Conservation (phyloP, 805 yeast genomes). For the Suhomyces sp. region DNA sequence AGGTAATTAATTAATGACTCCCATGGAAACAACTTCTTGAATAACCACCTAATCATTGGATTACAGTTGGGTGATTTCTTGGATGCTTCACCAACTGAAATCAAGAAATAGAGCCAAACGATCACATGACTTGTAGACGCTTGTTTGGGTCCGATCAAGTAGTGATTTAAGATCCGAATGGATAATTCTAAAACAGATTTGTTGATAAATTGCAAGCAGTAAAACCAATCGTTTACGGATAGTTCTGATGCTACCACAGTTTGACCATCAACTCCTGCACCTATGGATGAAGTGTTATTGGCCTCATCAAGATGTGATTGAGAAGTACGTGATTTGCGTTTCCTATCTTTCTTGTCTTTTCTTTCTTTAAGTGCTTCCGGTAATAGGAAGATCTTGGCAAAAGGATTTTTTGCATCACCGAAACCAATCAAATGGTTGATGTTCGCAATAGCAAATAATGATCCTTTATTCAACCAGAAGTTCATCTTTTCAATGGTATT, state of each 20-base stretch:
- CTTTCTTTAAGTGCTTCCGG: conserved; percentile 72
- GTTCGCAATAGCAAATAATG: conserved; percentile 74
- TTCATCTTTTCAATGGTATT: conserved; percentile 50
- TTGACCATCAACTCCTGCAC: conserved; percentile 29
- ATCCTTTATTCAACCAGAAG: conserved; percentile 76
- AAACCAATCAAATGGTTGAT: conserved; percentile 74
- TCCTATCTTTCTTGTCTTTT: conserved; percentile 68
- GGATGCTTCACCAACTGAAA: conserved; percentile 59
- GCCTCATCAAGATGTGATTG: conserved; percentile 15
- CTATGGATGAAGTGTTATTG: conserved; percentile 5
- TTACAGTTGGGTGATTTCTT: conserved; percentile 45
- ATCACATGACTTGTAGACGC: conserved; percentile 71
- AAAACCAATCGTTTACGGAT: conserved; percentile 52
- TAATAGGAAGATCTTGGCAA: conserved; percentile 69
- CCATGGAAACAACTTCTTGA: conserved; percentile 68
- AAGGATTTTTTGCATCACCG: conserved; percentile 74
- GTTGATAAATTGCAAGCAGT: conserved; percentile 54
- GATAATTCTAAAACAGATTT: conserved; percentile 66
- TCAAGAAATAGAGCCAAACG: conserved; percentile 73
- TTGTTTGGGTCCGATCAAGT: conserved; percentile 67
- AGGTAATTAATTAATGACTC: conserved; percentile 60
- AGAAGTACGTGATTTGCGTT: conserved; percentile 43
- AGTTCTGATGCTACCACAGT: conserved; percentile 34
- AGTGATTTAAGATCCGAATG: conserved; percentile 65
- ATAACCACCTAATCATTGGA: conserved; percentile 48